A percentile compares a stretch with the other conserved stretches of the same genome.
These are phyloP conservation scores for Euclidium syriacum DNA, from an alignment of 345 rosid genomes.

Conservation along the genomic window DNA sequence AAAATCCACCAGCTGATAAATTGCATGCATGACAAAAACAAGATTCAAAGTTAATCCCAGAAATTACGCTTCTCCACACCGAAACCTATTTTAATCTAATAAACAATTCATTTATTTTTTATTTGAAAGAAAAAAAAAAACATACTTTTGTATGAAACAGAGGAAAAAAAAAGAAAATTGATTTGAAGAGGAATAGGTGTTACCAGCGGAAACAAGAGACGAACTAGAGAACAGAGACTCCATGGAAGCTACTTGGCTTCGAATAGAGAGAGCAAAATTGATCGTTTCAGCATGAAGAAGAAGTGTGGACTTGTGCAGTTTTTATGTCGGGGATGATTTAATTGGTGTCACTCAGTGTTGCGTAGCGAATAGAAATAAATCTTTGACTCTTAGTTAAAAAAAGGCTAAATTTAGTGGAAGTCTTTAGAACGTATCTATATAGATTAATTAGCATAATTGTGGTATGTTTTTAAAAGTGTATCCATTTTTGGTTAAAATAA, in stretches of 20 bases:
- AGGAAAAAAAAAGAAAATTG: neutral
- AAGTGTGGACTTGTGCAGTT: neutral
- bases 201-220: conserved; percentile 41
- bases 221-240: conserved; percentile 48
- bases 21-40: conserved; percentile 26
- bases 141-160: neutral
- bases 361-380: too few species aligned
- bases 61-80: neutral
- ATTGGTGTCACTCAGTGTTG: neutral
- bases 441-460: neutral
- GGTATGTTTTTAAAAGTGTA: too few species aligned
- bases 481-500: too few species aligned
- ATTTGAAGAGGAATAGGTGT: neutral
- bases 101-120: conserved; percentile 2
- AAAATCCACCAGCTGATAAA: conserved; percentile 21
- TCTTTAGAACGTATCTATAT: neutral
- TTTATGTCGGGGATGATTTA: neutral
- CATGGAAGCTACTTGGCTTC: conserved; percentile 29
- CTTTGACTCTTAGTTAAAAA: too few species aligned
- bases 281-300: neutral
- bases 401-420: too few species aligned
- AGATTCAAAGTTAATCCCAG: neutral
- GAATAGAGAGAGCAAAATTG: neutral
- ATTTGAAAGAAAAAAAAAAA: neutral
- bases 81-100: neutral